Percentiles rank a stretch among this genome's conserved stretches.
phyloP scores from a whole-genome alignment of 2,329 filamentous ascomycete species.

The Phialemoniopsis sp. region DNA sequence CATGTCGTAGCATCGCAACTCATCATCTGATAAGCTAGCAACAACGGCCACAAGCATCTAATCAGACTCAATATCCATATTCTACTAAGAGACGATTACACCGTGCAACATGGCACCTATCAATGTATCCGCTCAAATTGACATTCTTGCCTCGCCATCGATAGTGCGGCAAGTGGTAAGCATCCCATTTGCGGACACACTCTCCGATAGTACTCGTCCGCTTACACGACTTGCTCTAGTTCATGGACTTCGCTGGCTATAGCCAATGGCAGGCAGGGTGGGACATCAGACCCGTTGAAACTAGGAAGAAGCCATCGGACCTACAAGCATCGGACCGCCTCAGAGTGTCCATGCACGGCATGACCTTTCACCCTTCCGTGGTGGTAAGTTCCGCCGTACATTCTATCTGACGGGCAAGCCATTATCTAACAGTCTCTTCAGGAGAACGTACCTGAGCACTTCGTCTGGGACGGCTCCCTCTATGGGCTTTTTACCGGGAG shows the following conservation, averaged over 20 bases:
- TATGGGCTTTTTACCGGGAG: slow-evolving; percentile 11
- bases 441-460: slow-evolving; percentile 7
- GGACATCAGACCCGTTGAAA: neutral
- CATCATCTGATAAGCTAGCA: too few species aligned
- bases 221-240: neutral
- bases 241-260: neutral
- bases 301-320: neutral
- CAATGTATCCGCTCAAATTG: neutral
- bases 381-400: too few species aligned
- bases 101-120: too few species aligned
- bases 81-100: too few species aligned
- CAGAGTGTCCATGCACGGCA: too few species aligned
- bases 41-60: too few species aligned
- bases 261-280: neutral
- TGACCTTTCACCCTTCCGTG: too few species aligned
- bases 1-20: too few species aligned
- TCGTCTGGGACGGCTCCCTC: slow-evolving; percentile 12
- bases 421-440: too few species aligned
- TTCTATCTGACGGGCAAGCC: neutral
- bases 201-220: neutral
- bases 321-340: too few species aligned
- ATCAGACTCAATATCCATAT: too few species aligned
- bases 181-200: too few species aligned
- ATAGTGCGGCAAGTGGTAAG: neutral
- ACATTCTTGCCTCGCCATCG: neutral